phyloP scores from a whole-genome alignment of 1,284 basidiomycete species.

The Melampsora americana region DNA sequence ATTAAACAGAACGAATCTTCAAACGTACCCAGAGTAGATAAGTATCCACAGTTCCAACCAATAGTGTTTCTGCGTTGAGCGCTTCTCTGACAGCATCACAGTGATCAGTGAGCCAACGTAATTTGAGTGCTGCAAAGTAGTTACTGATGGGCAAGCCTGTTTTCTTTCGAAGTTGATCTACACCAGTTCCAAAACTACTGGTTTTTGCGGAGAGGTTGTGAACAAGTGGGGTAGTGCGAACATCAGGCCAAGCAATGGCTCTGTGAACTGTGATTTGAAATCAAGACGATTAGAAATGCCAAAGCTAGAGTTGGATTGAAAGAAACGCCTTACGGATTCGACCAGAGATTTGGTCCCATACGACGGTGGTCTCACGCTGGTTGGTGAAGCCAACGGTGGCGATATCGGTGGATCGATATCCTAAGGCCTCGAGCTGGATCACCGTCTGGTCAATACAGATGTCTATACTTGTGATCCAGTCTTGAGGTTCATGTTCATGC shows the following conservation, averaged over 20 bases:
- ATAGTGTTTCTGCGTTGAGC: slow-evolving; percentile 74
- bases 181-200: slow-evolving; percentile 58
- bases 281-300: not conserved
- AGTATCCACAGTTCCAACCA: slow-evolving; percentile 92
- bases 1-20: not conserved
- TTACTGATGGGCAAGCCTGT: slow-evolving; percentile 74
- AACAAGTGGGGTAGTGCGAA: slow-evolving; percentile 79
- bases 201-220: slow-evolving; percentile 56
- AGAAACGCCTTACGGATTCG: slow-evolving; percentile 70
- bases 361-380: slow-evolving; percentile 92
- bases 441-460: slow-evolving; percentile 73
- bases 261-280: slow-evolving; percentile 19
- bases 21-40: slow-evolving; percentile 83
- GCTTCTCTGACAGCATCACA: slow-evolving; percentile 73
- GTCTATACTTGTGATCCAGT: slow-evolving; percentile 75
- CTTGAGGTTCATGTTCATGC: slow-evolving; percentile 90
- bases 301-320: not conserved
- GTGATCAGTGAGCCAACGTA: slow-evolving; percentile 94
- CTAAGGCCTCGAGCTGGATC: slow-evolving; percentile 68
- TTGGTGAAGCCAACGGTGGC: slow-evolving; percentile 97
- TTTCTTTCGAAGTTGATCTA: slow-evolving; percentile 62
- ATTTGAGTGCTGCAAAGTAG: slow-evolving; percentile 65
- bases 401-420: slow-evolving; percentile 73
- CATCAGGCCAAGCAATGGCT: slow-evolving; percentile 95
- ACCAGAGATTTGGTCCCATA: slow-evolving; percentile 68